Base-by-base conservation (phyloP, 2,329 filamentous ascomycete genomes). In the Akanthomyces lecanii region DNA sequence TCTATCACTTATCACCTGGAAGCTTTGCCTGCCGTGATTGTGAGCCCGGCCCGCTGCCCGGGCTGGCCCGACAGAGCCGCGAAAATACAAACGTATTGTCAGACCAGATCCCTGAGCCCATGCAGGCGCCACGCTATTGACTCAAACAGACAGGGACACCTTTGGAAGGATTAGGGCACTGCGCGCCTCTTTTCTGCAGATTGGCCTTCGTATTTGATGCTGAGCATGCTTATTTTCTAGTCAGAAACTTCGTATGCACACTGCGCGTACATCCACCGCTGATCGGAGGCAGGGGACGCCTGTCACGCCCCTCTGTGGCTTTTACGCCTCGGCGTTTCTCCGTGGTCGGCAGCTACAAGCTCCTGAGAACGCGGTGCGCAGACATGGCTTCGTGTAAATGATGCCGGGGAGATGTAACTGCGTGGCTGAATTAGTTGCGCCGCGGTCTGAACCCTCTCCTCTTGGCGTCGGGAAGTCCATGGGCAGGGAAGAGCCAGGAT, bases 221-320 rank as follows among this genome's bases (percentile, higher is more conserved):
- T 33, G 5, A 33, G 30, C 36, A 38, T 6, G 36, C 36, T 38
- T 38, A 47, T 47, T n/a, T 28, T 30, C 14, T 28, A 23, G 4
- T 50, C 23, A 6, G 3, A 44, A 44, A 18, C 36, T 8, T 28
- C 4, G 36, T 8, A 40, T 45, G 54, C 38, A 21, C 40, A n/a
- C 14, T 6, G 10, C 18, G 30, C 44, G 18, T 30, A 10, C 30
- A 40, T 23, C 30, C 44, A 48, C n/a, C 33, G 45, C 56, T 47
- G 45, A 59, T 59, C 45, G 6, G 5, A 28, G 38, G n/a, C 5
- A 40, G 10, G 16, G 30, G 21, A 21, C 21, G 21, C 44, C 18
- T n/a, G 30, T 14, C n/a, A 18, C n/a, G 45, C 56, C 45, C 45
- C 56, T 59, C 56, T 59, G 56, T 51, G 56, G 56, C 56, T 58